These are phyloP conservation scores for Graphilbum fragrans DNA, from an alignment of 2,329 filamentous ascomycete genomes.

Conservation along the genomic window DNA sequence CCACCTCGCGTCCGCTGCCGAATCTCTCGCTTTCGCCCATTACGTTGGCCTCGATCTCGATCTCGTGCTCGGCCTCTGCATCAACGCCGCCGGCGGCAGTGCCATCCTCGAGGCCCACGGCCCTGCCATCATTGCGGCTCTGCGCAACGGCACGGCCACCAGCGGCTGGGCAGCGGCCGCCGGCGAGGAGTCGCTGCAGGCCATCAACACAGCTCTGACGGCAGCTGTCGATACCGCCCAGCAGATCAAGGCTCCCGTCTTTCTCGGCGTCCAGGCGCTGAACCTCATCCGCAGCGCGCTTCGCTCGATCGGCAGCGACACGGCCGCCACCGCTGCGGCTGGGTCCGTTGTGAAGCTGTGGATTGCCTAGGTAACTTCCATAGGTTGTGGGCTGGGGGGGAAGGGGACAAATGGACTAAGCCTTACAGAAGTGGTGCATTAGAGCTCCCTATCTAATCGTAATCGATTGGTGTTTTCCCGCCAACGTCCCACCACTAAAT, in stretches of 20 bases:
- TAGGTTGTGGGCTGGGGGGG: no score
- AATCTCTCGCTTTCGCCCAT: constrained; percentile 28
- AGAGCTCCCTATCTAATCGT: no score
- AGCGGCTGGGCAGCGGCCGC: constrained; percentile 11
- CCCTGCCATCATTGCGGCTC: constrained; percentile 23
- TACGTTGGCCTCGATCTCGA: constrained; percentile 29
- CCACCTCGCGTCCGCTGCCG: constrained; percentile 28
- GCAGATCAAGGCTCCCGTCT: constrained; percentile 26
- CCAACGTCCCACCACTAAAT: no score
- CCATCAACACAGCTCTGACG: constrained; percentile 20
- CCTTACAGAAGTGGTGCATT: no score
- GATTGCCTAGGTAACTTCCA: background rate
- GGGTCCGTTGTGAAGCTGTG: constrained; percentile 16
- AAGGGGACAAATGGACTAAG: no score
- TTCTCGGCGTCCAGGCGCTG: constrained; percentile 26
- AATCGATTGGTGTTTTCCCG: no score
- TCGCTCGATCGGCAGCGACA: constrained; percentile 8
- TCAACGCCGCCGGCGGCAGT: constrained; percentile 32
- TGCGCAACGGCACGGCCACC: constrained; percentile 15
- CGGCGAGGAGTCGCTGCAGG: constrained; percentile 14
- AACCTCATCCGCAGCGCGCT: constrained; percentile 21
- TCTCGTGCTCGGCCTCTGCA: constrained; percentile 30
- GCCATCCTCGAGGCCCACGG: constrained; percentile 24
- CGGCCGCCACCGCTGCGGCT: constrained; percentile 6
- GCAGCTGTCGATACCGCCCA: constrained; percentile 29